These are phyloP conservation scores for Hyaloscypha variabilis DNA, from an alignment of 495 filamentous ascomycete species.

Conservation along the genomic window DNA sequence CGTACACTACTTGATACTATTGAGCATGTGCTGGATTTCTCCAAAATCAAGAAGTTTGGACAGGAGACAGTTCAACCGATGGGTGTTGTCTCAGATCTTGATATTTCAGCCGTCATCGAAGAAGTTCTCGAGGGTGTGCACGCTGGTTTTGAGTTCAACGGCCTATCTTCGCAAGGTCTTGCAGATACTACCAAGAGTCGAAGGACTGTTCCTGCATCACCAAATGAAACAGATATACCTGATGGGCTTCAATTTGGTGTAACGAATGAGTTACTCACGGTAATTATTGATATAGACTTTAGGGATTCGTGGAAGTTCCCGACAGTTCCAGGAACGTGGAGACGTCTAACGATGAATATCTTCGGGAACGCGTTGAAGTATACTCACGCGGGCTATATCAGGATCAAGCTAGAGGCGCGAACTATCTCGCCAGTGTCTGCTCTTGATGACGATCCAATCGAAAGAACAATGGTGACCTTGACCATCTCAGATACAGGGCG, in stretches of 20 bases:
- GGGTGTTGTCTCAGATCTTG: constrained; percentile 17
- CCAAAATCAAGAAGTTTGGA: constrained; percentile 48
- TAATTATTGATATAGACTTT: constrained; percentile 25
- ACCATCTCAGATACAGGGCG: constrained; percentile 25
- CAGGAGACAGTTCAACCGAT: constrained; percentile 16
- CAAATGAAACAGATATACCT: neutral
- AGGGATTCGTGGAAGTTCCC: constrained; percentile 35
- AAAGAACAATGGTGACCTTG: constrained; percentile 24
- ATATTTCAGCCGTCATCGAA: constrained; percentile 38
- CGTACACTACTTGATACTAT: constrained; percentile 73
- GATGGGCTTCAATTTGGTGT: neutral
- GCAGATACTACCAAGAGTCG: constrained; percentile 17
- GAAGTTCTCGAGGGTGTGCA: constrained; percentile 55
- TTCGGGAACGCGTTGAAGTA: constrained; percentile 85
- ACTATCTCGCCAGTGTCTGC: neutral
- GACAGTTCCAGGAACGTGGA: constrained; percentile 56
- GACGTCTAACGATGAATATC: constrained; percentile 77
- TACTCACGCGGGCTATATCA: constrained; percentile 65
- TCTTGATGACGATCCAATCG: neutral
- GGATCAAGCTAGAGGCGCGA: constrained; percentile 27
- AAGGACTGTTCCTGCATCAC: neutral
- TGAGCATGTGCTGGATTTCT: constrained; percentile 69
- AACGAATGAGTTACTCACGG: constrained; percentile 4
- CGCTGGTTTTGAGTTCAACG: constrained; percentile 44
- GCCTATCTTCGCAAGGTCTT: constrained; percentile 20